Percentiles rank a stretch among this genome's conserved stretches.
Evolutionary conservation across 2,329 filamentous ascomycete genomes (phyloP).

Genomic region (Dissoconium aciculare): DNA sequence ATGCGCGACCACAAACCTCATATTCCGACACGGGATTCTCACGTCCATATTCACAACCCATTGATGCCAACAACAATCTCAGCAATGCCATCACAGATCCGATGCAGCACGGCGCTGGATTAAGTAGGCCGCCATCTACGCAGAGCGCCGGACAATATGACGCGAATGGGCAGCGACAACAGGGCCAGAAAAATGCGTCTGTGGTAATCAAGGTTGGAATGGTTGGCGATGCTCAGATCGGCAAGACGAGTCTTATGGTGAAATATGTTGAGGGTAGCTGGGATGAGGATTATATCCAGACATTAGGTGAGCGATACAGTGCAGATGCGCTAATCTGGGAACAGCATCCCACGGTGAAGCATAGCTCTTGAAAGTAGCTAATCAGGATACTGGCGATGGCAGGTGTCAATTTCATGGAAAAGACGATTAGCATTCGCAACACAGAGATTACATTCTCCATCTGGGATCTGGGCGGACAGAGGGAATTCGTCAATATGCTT

Average conservation of each 20-base stretch:
- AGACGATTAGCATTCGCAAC: conserved; percentile 97
- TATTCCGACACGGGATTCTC: conserved; percentile 37
- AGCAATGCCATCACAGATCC: conserved; percentile 27
- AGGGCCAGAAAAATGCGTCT: conserved; percentile 38
- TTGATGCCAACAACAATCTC: too few relatives aligned
- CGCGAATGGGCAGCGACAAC: conserved; percentile 23
- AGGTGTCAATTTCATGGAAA: conserved; percentile 99
- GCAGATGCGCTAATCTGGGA: background rate
- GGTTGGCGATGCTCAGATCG: conserved; percentile 97
- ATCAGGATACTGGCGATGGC: conserved; percentile 4
- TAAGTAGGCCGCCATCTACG: conserved; percentile 21
- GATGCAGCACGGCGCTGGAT: conserved; percentile 20
- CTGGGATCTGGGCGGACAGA: conserved; percentile 94
- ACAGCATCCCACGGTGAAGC: background rate
- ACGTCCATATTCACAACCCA: conserved; percentile 31
- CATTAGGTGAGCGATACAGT: conserved; percentile 46
- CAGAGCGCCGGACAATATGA: conserved; percentile 20
- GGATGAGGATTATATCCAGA: conserved; percentile 99
- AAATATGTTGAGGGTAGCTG: conserved; percentile 99
- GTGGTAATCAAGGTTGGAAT: conserved; percentile 99
- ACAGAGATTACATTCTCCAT: conserved; percentile 99
- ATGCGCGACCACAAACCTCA: conserved; percentile 36
- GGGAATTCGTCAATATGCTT: conserved; percentile 99
- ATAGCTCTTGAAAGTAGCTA: background rate
- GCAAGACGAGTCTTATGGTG: conserved; percentile 98